Base-by-base conservation (phyloP, 352 stramenopile genomes). In the Phytopythium litorale region DNA sequence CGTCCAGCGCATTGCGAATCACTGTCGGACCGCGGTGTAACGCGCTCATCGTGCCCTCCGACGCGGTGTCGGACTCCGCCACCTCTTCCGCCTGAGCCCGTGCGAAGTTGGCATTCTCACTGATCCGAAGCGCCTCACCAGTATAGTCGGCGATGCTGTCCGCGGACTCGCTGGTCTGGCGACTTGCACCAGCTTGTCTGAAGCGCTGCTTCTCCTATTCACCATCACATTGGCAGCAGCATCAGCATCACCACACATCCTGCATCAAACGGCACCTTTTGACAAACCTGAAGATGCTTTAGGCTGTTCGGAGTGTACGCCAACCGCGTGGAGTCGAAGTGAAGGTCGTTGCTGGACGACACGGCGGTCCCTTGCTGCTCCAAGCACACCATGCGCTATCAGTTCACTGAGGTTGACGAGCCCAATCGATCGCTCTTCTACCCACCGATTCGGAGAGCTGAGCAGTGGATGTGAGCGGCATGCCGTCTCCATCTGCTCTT, bases 221-320 rank as follows among this genome's bases (percentile, higher is more conserved):
- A 19, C 57, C 23, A 19, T n/a, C 15, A 58, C 21, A 58, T 6
- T 7, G 58, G 9, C 16, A 51, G 9, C 21, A 52, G 63, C 16
- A 72, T 38, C 42, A 57, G 16, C 43, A 25, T 25, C n/a, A 4
- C 9, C 37, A 59, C 48, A 37, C 37, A 65, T 35, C 6, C 28
- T 2, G 7, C 48, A 37, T 37, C 48, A 32, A 54, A 7, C 7
- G 28, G 4, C 3, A 30, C 51, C 12, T 7, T 42, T 19, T 58
- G 12, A 59, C 67, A 35, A 62, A 88, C 83, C 78, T 91, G 81
- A 4, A 92, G 60, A 63, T 88, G 70, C 58, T 86, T 91, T 43
- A 89, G 62, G 40, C 81, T 87, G 58, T 89, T 92, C 0, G 84
- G 84, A 6, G 81, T 92, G 58, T 82, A 87, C 23, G 72, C 71